These are phyloP conservation scores for Penicillium flavigenum DNA, from an alignment of 495 filamentous ascomycete species.

Conservation along the genomic window DNA sequence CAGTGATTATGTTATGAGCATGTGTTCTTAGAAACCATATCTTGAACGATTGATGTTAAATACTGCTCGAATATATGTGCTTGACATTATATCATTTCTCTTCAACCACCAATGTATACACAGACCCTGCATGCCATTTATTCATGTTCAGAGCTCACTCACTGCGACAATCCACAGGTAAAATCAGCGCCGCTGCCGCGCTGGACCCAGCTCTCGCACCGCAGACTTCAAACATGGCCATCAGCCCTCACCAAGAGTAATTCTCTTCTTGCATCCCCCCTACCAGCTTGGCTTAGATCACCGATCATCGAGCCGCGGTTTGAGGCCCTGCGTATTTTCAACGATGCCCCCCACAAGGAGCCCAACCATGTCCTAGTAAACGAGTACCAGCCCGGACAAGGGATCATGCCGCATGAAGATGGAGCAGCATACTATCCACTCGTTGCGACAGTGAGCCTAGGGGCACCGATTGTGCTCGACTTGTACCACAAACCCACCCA, in stretches of 20 bases:
- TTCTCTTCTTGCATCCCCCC: slow-evolving; percentile 68
- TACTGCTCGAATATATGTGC: neutral
- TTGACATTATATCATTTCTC: neutral
- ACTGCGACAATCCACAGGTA: slow-evolving; percentile 32
- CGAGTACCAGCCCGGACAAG: slow-evolving; percentile 83
- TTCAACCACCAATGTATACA: neutral
- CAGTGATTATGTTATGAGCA: neutral
- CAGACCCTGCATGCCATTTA: slow-evolving; percentile 3
- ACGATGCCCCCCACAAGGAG: slow-evolving; percentile 63
- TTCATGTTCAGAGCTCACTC: neutral
- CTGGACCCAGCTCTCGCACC: slow-evolving; percentile 83
- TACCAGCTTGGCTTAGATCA: slow-evolving; percentile 73
- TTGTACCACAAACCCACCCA: slow-evolving; percentile 62
- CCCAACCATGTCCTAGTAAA: slow-evolving; percentile 96
- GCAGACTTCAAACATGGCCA: slow-evolving; percentile 88
- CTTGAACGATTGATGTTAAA: neutral
- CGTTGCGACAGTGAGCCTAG: slow-evolving; percentile 87
- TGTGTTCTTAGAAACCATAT: neutral
- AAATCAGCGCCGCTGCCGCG: slow-evolving; percentile 63
- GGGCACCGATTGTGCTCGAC: slow-evolving; percentile 73
- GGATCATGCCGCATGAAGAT: slow-evolving; percentile 97
- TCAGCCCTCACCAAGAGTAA: slow-evolving; percentile 70
- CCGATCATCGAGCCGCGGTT: slow-evolving; percentile 69
- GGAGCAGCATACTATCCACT: slow-evolving; percentile 81
- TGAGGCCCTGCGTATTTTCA: slow-evolving; percentile 60